A percentile compares a stretch with the other conserved stretches of the same genome.
These are phyloP conservation scores for Nothophoma quercina DNA, from an alignment of 2,329 filamentous ascomycete genomes.

Conservation along the genomic window DNA sequence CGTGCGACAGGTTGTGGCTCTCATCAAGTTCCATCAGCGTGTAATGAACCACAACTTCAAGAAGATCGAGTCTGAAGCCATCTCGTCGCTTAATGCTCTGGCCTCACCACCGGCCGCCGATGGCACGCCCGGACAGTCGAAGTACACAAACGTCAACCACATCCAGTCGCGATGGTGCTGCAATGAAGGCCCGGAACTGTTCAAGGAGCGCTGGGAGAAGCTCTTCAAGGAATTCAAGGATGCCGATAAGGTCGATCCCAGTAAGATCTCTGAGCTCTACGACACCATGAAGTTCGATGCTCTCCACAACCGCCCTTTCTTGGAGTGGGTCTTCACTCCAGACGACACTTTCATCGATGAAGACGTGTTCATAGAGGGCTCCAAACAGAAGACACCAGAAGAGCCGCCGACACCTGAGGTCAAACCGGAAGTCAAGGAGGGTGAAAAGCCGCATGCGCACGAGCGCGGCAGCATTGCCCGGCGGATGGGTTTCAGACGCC, in stretches of 20 bases:
- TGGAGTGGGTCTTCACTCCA: constrained; percentile 97
- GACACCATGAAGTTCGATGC: constrained; percentile 99
- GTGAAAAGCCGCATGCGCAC: constrained; percentile 45
- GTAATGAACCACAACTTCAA: constrained; percentile 96
- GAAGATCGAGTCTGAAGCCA: constrained; percentile 73
- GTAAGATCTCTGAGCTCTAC: constrained; percentile 97
- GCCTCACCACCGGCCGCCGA: constrained; percentile 33
- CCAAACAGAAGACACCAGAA: constrained; percentile 41
- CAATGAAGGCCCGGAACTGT: constrained; percentile 91
- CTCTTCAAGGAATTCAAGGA: constrained; percentile 96
- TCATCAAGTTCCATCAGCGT: constrained; percentile 96
- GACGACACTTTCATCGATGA: constrained; percentile 79
- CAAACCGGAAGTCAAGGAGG: constrained; percentile 41
- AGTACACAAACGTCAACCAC: constrained; percentile 40
- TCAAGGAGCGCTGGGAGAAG: constrained; percentile 98
- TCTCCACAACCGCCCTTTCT: constrained; percentile 91
- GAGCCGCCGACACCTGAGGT: constrained; percentile 30
- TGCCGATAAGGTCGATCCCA: constrained; percentile 96
- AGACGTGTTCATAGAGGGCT: constrained; percentile 44
- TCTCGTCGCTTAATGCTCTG: constrained; percentile 65
- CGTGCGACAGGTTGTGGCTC: constrained; percentile 86
- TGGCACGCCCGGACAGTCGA: constrained; percentile 51
- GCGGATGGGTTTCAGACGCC: constrained; percentile 62
- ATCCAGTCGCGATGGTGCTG: constrained; percentile 97
- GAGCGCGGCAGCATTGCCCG: constrained; percentile 52